Evolutionary conservation across 192 early-diverging fungal species (phyloP).

Genomic region (Coemansia sp.): DNA sequence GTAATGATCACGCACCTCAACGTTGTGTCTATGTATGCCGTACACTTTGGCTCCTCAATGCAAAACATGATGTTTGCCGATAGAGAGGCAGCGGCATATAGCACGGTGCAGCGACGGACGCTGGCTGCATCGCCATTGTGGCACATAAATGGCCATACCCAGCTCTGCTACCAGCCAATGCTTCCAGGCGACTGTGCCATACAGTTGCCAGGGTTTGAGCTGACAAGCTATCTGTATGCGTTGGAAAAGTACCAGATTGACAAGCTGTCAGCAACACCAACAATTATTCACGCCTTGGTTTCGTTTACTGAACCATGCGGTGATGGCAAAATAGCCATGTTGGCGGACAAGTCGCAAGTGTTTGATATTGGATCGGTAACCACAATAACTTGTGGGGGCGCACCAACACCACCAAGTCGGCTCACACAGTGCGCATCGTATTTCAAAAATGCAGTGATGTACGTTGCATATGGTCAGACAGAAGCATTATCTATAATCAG

Average conservation of each 20-base stretch:
- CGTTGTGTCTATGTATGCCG: constrained; percentile 14
- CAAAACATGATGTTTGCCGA: no score
- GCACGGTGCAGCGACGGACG: not conserved
- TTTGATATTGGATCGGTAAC: constrained; percentile 24
- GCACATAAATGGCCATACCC: constrained; percentile 31
- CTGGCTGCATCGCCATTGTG: constrained; percentile 22
- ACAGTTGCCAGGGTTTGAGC: constrained; percentile 12
- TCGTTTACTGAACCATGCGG: constrained; percentile 2
- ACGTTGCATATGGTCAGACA: constrained; percentile 29
- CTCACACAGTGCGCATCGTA: constrained; percentile 12
- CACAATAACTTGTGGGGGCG: constrained; percentile 34
- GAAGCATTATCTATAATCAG: constrained; percentile 28
- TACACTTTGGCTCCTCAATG: not conserved
- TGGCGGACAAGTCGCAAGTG: not conserved
- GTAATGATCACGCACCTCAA: constrained; percentile 43
- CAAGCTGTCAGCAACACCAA: constrained; percentile 19
- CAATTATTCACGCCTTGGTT: constrained; percentile 15
- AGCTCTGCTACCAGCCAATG: constrained; percentile 38
- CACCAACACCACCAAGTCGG: constrained; percentile 15
- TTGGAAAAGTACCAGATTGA: constrained; percentile 18
- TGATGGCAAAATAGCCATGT: not conserved
- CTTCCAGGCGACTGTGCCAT: constrained; percentile 20
- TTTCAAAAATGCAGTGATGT: constrained; percentile 13
- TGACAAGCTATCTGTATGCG: constrained; percentile 15
- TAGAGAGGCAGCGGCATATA: no score